phyloP scores from a whole-genome alignment of 768 basidiomycete species.

The Tubosaeta sp. region DNA sequence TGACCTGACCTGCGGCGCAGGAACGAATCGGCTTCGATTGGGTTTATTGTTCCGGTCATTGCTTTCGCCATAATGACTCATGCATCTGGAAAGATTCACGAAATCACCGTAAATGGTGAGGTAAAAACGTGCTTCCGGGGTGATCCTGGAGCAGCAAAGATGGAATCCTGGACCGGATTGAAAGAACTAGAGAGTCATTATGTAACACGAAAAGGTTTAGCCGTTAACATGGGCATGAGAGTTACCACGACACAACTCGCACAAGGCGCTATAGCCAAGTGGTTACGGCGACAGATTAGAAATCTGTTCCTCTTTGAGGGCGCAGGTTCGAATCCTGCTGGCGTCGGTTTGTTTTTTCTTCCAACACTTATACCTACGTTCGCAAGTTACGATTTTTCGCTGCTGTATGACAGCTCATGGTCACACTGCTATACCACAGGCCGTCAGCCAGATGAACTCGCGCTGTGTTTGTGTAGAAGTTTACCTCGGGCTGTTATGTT shows the following conservation, averaged over 20 bases:
- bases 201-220: too few relatives aligned
- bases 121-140: conserved; percentile 56
- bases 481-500: too few relatives aligned
- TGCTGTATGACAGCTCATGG: too few relatives aligned
- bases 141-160: conserved; percentile 33
- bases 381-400: too few relatives aligned
- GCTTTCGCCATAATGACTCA: not conserved
- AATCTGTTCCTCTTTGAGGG: conserved; percentile 33
- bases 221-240: too few relatives aligned
- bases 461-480: too few relatives aligned
- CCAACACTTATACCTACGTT: not conserved
- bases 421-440: too few relatives aligned
- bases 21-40: not conserved
- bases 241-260: too few relatives aligned
- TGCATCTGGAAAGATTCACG: not conserved
- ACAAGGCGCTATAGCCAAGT: conserved; percentile 69
- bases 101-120: too few relatives aligned
- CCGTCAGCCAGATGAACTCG: too few relatives aligned
- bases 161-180: conserved; percentile 19
- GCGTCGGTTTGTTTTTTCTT: conserved; percentile 27
- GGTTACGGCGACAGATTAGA: conserved; percentile 72
- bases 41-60: not conserved
- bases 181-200: too few relatives aligned
- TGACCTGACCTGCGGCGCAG: conserved; percentile 24
- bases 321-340: conserved; percentile 46